Base-by-base conservation (phyloP, 768 basidiomycete genomes). In the Nevesoporus exiguus region DNA sequence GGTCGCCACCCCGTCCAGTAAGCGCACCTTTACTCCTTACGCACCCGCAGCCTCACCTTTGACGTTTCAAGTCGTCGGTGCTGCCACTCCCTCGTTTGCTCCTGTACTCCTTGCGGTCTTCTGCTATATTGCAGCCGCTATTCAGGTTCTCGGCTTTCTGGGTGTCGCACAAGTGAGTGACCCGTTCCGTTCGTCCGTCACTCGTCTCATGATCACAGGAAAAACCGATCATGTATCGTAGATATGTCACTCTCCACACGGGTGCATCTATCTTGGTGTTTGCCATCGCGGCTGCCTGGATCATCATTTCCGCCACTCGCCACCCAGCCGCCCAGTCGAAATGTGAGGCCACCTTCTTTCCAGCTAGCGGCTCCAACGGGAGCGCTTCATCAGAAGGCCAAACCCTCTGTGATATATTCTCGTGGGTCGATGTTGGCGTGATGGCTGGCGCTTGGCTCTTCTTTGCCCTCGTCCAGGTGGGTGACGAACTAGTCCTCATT, bases 371-470 rank as follows among this genome's bases (percentile, higher is more conserved):
- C 5, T 70, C 72, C 13, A 65, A 61, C 54, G 59, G 70, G 47
- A 67, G 71, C 30, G 61, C 64, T 5, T 64, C 70, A 14, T 62
- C 69, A 34, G 80, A 92, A 67, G 89, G 84, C 7, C 69, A 84
- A 33, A 83, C 80, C 6, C 77, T 98, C 22, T 99, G 97, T 73
- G 77, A 85, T 44, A 87, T 97, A 51, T 96, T 98, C 66, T 78
- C 93, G 5, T 97, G 93, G 91, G 89, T 92, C 10, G 89, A 90
- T 62, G 76, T 97, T 14, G 95, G 95, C 34, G 74, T 98, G 52
- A 95, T 98, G 93, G 88, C 79, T 19, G 91, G 82, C 8, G 75
- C 97, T 7, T 98, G 94, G 90, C 71, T 89, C 10, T 65, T 97
- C 15, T 75, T 97, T 25, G 81, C 80, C n/a, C 74, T 86, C 56